Evolutionary conservation across 1,284 basidiomycete species (phyloP), one percentile per base, ranked within the genome.

Genomic region (Malassezia sp.): DNA sequence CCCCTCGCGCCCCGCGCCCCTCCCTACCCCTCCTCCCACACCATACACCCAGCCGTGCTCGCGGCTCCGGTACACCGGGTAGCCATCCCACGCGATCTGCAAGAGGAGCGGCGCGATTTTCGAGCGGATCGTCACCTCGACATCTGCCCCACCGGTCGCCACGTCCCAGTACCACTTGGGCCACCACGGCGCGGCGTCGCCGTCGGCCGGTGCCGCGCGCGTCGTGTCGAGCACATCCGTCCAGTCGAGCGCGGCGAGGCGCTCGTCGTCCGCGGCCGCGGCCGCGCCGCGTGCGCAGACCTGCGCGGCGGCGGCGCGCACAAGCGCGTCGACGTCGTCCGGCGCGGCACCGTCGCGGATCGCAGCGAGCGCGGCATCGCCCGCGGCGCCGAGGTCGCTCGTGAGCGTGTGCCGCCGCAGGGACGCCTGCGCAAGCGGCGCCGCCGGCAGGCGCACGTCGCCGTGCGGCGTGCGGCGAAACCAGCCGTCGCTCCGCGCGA

Each of bases 161-260:
- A 89, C 78, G 30, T 96, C 88, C 86, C 85, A 91, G 69, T 88
- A 99, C 91, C 93, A 99, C 65, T 88, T 85, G 0, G 90, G 91
- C 78, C 78, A 79, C 46, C 66, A 68, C 5, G 40, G n/a, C 33
- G 45, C 46, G 9, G 49, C 34, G 32, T 58, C 60, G 23, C 52
- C 50, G 11, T 49, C 38, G 11, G 39, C 14, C 5, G 27, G 35
- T 12, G 20, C 21, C n/a, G 49, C 42, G 3, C 53, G 51, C 10
- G 37, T 31, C 21, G 38, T 47, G 29, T 31, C 58, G 35, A 42
- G 55, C 42, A 57, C 49, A 32, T 49, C 39, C 27, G 52, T 53
- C 54, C 54, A 55, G 44, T 71, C 64, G 4, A 64, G 61, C 22
- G 63, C 52, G 0, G 48, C 28, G 18, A 66, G 60, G 20, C 56